phyloP scores from a whole-genome alignment of 2,329 filamentous ascomycete genomes.

The Leptographium lundbergii region DNA sequence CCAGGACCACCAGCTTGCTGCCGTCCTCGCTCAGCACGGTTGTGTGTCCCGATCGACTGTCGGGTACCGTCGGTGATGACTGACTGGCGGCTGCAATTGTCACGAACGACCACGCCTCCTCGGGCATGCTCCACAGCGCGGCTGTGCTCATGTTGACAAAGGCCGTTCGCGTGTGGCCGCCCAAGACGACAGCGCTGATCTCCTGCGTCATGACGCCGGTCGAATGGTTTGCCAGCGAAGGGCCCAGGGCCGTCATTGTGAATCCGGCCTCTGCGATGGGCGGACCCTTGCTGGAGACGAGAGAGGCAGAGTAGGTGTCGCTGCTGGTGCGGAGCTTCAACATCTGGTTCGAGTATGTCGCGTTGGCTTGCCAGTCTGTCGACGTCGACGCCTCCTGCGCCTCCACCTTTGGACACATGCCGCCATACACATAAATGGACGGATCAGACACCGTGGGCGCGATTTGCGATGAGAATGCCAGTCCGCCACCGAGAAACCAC shows the following conservation, averaged over 20 bases:
- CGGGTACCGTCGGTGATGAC: constrained; percentile 2
- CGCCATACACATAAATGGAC: constrained; percentile 66
- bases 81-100: constrained; percentile 30
- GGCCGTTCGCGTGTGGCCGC: constrained; percentile 69
- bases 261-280: constrained; percentile 80
- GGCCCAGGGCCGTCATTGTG: constrained; percentile 60
- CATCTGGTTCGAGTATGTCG: constrained; percentile 74
- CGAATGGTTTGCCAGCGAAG: constrained; percentile 56
- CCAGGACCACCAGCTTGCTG: constrained; percentile 61
- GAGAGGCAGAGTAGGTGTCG: constrained; percentile 22
- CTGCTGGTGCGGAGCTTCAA: constrained; percentile 36
- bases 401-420: constrained; percentile 59
- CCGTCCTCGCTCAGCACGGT: constrained; percentile 72
- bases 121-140: constrained; percentile 75
- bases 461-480: constrained; percentile 55
- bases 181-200: constrained; percentile 67
- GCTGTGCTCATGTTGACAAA: constrained; percentile 94
- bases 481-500: constrained; percentile 39
- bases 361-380: constrained; percentile 50
- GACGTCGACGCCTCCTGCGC: constrained; percentile 9
- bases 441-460: constrained; percentile 39
- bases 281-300: constrained; percentile 38
- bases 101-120: constrained; percentile 77
- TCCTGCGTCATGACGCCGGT: constrained; percentile 49
- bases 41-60: constrained; percentile 82